Percentiles rank a stretch among this genome's conserved stretches.
phyloP scores from a whole-genome alignment of 1,139 yeast genomes.

The Hansenula sp. region DNA sequence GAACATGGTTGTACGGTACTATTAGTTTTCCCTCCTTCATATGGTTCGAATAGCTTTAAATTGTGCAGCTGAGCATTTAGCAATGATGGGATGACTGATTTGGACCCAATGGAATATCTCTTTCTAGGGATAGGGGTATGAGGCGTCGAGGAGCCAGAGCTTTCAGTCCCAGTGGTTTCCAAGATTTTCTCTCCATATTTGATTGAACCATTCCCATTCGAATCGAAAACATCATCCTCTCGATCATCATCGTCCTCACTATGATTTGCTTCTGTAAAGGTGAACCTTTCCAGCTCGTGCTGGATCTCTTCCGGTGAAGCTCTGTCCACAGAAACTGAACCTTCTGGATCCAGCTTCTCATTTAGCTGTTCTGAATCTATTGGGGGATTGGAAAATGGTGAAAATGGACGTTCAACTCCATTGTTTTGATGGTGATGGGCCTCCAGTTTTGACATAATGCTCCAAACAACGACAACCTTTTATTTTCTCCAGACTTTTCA shows the following conservation, averaged over 20 bases:
- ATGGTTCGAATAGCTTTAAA: slow-evolving; percentile 18
- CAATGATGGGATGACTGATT: slow-evolving; percentile 20
- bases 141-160: slow-evolving; percentile 8
- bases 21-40: slow-evolving; percentile 9
- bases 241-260: slow-evolving; percentile 4
- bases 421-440: background rate
- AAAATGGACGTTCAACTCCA: background rate
- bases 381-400: background rate
- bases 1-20: background rate
- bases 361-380: background rate
- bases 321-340: background rate
- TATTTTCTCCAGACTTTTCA: background rate
- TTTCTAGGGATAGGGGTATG: background rate
- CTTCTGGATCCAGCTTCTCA: background rate
- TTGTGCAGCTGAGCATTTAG: slow-evolving; percentile 23
- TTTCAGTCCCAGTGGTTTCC: slow-evolving; percentile 7
- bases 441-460: background rate
- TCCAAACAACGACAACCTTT: background rate
- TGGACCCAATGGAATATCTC: slow-evolving; percentile 19
- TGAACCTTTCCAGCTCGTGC: slow-evolving; percentile 4
- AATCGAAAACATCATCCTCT: no score
- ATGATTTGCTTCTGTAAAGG: slow-evolving; percentile 4
- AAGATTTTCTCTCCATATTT: slow-evolving; percentile 13
- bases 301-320: background rate
- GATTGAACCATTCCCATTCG: background rate